phyloP scores from a whole-genome alignment of 495 filamentous ascomycete genomes.

The Daldinia grandis region DNA sequence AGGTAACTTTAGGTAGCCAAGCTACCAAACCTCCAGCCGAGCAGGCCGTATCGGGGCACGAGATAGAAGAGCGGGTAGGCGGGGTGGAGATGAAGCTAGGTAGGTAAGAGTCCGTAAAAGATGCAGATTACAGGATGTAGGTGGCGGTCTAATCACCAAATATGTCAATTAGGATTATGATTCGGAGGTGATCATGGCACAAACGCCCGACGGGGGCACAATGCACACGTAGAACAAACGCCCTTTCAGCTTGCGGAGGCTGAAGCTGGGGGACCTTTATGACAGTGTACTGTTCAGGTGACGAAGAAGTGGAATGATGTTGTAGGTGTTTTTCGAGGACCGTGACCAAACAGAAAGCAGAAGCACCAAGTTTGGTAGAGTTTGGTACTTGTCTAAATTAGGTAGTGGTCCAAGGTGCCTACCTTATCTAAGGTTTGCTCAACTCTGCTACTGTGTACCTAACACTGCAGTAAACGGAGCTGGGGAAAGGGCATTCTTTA shows the following conservation, averaged over 20 bases:
- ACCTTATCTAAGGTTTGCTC: background rate
- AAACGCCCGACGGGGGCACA: constrained; percentile 10
- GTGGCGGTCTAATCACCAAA: constrained; percentile 25
- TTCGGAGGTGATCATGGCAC: constrained; percentile 27
- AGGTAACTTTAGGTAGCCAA: background rate
- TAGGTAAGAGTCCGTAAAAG: constrained; percentile 8
- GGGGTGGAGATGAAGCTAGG: constrained; percentile 21
- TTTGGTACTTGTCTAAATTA: background rate
- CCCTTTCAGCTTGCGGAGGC: constrained; percentile 17
- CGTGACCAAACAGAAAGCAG: constrained; percentile 13
- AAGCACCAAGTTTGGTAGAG: background rate
- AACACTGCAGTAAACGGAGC: background rate
- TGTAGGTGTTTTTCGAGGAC: constrained; percentile 5
- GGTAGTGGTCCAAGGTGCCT: too few relatives aligned
- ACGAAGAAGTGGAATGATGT: constrained; percentile 26
- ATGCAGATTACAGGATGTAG: constrained; percentile 19
- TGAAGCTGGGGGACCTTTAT: constrained; percentile 9
- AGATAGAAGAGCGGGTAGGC: constrained; percentile 4
- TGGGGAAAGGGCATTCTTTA: constrained; percentile 20
- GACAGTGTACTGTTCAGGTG: constrained; percentile 37
- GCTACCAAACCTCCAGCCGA: constrained; percentile 15
- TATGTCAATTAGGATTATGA: constrained; percentile 24
- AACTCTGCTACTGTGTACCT: background rate
- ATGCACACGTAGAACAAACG: background rate
- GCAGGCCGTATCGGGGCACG: constrained; percentile 11